Conservation (phyloP, 345 rosid species). For the Bruguiera parviflora region DNA sequence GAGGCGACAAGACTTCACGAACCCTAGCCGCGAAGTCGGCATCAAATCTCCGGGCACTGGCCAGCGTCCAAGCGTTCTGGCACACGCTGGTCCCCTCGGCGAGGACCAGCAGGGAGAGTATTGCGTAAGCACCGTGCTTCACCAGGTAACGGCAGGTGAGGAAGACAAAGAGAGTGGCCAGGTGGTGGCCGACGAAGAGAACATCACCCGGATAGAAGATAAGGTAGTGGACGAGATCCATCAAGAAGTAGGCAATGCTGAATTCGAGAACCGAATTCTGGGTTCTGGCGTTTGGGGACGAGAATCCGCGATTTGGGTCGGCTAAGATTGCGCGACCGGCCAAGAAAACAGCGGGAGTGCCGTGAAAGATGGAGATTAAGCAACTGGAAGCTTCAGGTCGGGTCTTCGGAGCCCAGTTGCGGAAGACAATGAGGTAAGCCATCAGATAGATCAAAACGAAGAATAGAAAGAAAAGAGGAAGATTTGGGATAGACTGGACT, state of each 20-base stretch:
- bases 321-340: conserved; percentile 52
- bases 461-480: conserved; percentile 47
- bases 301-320: conserved; percentile 39
- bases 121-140: conserved; percentile 68
- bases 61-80: conserved; percentile 89
- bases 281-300: conserved; percentile 50
- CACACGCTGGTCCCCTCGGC: conserved; percentile 90
- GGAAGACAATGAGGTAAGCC: conserved; percentile 62
- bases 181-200: conserved; percentile 88
- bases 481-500: conserved; percentile 27
- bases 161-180: conserved; percentile 84
- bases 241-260: conserved; percentile 72
- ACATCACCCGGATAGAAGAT: conserved; percentile 67
- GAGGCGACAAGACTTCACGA: conserved; percentile 55
- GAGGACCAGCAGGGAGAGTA: conserved; percentile 57
- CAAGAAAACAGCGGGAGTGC: conserved; percentile 73
- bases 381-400: conserved; percentile 84
- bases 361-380: conserved; percentile 74
- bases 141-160: conserved; percentile 69
- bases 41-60: conserved; percentile 52
- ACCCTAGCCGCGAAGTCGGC: conserved; percentile 44
- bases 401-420: conserved; percentile 52
- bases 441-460: conserved; percentile 53
- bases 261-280: conserved; percentile 66
- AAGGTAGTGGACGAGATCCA: conserved; percentile 79